These are phyloP conservation scores for Pythium dissotocum DNA, from an alignment of 352 stramenopile species.

Conservation along the genomic window DNA sequence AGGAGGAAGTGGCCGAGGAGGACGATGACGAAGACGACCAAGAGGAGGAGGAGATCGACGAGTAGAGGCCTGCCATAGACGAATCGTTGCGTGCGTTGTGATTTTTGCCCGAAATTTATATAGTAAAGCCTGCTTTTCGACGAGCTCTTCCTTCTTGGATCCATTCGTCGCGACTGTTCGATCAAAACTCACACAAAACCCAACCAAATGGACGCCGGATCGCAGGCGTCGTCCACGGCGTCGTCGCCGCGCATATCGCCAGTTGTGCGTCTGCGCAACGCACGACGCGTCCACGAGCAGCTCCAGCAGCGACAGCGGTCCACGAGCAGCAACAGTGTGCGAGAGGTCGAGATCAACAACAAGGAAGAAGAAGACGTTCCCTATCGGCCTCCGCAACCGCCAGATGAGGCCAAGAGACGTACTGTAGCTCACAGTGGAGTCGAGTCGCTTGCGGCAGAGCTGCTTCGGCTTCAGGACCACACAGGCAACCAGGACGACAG, in stretches of 20 bases:
- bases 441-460: constrained; percentile 19
- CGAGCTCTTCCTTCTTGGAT: not conserved
- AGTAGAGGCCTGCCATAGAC: constrained; percentile 7
- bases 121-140: constrained; percentile 6
- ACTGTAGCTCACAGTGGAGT: not conserved
- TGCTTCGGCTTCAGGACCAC: constrained; percentile 3
- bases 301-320: constrained; percentile 24
- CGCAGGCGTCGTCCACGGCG: not conserved
- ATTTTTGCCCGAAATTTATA: constrained; percentile 10
- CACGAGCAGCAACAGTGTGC: not conserved
- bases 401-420: not conserved
- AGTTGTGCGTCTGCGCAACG: constrained; percentile 24
- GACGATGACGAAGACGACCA: constrained; percentile 34
- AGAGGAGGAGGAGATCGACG: constrained; percentile 38
- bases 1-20: constrained; percentile 26
- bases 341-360: not conserved
- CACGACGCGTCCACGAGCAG: constrained; percentile 25
- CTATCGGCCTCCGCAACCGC: not conserved
- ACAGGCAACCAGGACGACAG: not conserved
- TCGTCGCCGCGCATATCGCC: constrained; percentile 25
- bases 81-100: constrained; percentile 10
- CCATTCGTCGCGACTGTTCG: not conserved
- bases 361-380: not conserved
- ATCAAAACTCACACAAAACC: not conserved
- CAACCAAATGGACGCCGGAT: not conserved